Conservation (phyloP, 305 asterid species). For the Withania somnifera region DNA sequence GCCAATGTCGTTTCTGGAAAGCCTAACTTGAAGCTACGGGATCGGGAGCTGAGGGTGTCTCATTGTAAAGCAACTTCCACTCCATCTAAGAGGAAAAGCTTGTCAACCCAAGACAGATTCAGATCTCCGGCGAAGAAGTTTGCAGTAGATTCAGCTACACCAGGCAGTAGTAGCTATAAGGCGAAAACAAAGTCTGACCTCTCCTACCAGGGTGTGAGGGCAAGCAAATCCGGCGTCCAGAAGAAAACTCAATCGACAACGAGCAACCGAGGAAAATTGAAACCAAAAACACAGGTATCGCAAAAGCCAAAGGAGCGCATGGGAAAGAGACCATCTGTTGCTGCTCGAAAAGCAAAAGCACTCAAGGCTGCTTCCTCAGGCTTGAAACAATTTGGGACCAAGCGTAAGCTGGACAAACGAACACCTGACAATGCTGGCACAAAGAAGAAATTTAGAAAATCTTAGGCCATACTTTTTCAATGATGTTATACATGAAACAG, state of each 20-base stretch:
- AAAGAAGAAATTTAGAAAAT: slow-evolving; percentile 64
- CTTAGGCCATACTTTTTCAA: slow-evolving; percentile 13
- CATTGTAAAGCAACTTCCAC: slow-evolving; percentile 44
- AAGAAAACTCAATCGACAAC: slow-evolving; percentile 37
- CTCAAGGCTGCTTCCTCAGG: slow-evolving; percentile 19
- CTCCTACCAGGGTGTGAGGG: slow-evolving; percentile 76
- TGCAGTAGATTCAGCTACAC: slow-evolving; percentile 18
- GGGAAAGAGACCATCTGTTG: slow-evolving; percentile 62
- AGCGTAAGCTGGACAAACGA: slow-evolving; percentile 52
- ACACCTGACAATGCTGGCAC: slow-evolving; percentile 47
- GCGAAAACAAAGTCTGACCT: slow-evolving; percentile 15
- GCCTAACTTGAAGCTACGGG: slow-evolving; percentile 50
- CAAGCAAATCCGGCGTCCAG: slow-evolving; percentile 61
- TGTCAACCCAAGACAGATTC: slow-evolving; percentile 23
- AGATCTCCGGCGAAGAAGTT: slow-evolving; percentile 30
- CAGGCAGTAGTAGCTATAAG: slow-evolving; percentile 17
- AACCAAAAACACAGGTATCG: slow-evolving; percentile 16
- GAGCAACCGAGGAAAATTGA: slow-evolving; percentile 16
- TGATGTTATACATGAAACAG: not conserved
- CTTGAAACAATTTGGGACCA: slow-evolving; percentile 34
- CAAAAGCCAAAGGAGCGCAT: slow-evolving; percentile 19
- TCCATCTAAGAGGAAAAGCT: slow-evolving; percentile 34
- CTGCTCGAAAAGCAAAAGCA: slow-evolving; percentile 63
- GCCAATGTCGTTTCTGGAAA: slow-evolving; percentile 37
- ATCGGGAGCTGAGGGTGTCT: slow-evolving; percentile 68